A percentile compares a stretch with the other conserved stretches of the same genome.
Evolutionary conservation across 2,329 filamentous ascomycete genomes (phyloP).

Genomic region (Chalaropsis ovoidea): DNA sequence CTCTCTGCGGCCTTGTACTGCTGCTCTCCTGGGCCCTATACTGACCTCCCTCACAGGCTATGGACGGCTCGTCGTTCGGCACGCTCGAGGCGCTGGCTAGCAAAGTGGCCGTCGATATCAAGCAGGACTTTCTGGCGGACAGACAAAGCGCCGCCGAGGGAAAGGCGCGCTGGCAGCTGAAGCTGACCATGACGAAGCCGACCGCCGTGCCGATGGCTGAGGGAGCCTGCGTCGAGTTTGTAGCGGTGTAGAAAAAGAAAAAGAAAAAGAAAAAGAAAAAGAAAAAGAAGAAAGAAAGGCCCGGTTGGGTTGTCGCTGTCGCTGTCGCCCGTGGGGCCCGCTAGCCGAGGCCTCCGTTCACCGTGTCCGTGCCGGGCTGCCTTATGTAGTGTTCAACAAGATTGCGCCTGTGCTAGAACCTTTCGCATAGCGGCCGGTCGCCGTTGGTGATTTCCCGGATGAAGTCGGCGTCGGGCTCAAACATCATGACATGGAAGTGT

Average conservation of each 20-base stretch:
- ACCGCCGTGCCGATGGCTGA: constrained; percentile 64
- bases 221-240: constrained; percentile 53
- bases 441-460: constrained; percentile 60
- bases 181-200: constrained; percentile 59
- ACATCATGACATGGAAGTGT: constrained; percentile 92
- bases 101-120: constrained; percentile 39
- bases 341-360: no score
- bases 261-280: background rate
- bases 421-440: constrained; percentile 56
- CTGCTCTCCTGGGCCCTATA: constrained; percentile 1
- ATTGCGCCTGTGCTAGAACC: constrained; percentile 26
- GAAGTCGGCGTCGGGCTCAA: constrained; percentile 60
- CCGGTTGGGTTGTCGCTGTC: no score
- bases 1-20: background rate
- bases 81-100: constrained; percentile 53
- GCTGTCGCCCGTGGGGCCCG: no score
- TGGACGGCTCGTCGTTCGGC: constrained; percentile 49
- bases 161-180: constrained; percentile 41
- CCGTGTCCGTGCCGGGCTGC: no score
- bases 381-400: no score
- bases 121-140: constrained; percentile 34
- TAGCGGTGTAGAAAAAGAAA: constrained; percentile 9
- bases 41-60: constrained; percentile 34
- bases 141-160: constrained; percentile 21
- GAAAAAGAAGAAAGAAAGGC: no score